Conservation (phyloP, 1,284 basidiomycete genomes). For the Melampsora allii-populina region DNA sequence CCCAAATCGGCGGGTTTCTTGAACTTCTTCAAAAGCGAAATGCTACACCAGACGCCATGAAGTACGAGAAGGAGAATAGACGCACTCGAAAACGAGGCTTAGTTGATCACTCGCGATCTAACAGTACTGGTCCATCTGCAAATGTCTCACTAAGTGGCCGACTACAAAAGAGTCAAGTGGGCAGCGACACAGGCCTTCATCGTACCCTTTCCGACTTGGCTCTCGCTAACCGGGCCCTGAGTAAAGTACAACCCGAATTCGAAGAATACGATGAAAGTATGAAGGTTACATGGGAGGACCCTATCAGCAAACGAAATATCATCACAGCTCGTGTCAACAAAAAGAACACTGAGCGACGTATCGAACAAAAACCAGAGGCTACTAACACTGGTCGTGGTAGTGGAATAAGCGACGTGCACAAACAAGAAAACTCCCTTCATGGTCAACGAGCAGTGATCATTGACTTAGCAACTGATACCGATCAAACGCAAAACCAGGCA, state of each 20-base stretch:
- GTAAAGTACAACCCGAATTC: background rate
- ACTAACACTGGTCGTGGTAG: background rate
- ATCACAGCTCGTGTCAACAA: constrained; percentile 9
- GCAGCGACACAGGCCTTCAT: constrained; percentile 13
- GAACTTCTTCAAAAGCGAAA: constrained; percentile 38
- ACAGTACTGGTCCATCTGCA: constrained; percentile 6
- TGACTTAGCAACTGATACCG: background rate
- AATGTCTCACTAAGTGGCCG: background rate
- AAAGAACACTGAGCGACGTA: background rate
- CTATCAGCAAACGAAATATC: constrained; percentile 25
- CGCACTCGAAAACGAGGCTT: constrained; percentile 13
- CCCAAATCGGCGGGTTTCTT: constrained; percentile 36
- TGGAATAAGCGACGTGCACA: background rate
- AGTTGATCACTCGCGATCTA: constrained; percentile 13
- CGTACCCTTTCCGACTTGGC: constrained; percentile 30
- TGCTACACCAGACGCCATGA: background rate
- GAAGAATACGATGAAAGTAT: constrained; percentile 30
- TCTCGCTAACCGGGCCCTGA: background rate
- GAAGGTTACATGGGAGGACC: constrained; percentile 39
- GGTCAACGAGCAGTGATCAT: background rate
- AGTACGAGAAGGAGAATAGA: constrained; percentile 17
- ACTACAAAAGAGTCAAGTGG: background rate
- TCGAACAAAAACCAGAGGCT: background rate
- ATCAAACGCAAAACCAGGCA: background rate
- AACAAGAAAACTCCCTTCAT: background rate